These are phyloP conservation scores for Thermomucor indicae-seudaticae DNA, from an alignment of 371 early-diverging fungal genomes.

Conservation along the genomic window DNA sequence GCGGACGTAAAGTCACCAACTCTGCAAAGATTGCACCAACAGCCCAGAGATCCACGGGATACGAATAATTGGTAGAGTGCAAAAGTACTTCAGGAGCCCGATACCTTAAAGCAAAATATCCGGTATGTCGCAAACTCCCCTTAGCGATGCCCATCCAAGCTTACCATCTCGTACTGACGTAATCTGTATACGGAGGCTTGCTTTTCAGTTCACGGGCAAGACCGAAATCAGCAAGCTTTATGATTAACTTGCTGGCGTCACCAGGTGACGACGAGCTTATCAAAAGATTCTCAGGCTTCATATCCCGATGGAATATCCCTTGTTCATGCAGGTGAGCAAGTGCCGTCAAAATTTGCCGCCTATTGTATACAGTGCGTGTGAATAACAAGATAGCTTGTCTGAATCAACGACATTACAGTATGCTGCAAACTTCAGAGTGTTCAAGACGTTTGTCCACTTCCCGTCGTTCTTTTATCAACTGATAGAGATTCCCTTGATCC, in stretches of 20 bases:
- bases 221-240: constrained; percentile 96
- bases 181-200: constrained; percentile 85
- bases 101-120: constrained; percentile 90
- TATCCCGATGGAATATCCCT: constrained; percentile 91
- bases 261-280: constrained; percentile 30
- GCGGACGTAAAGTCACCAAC: constrained; percentile 75
- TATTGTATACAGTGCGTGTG: no score
- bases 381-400: no score
- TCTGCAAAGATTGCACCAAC: constrained; percentile 94
- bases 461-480: constrained; percentile 71
- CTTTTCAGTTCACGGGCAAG: constrained; percentile 84
- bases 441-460: constrained; percentile 33
- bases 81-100: constrained; percentile 98
- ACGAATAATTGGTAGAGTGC: constrained; percentile 82
- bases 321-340: constrained; percentile 88
- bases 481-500: constrained; percentile 89
- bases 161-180: constrained; percentile 96
- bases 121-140: no score
- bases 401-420: constrained; percentile 24
- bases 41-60: constrained; percentile 99
- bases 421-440: constrained; percentile 23
- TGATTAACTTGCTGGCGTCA: constrained; percentile 23
- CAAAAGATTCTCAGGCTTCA: constrained; percentile 91
- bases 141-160: no score
- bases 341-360: constrained; percentile 80